These are phyloP conservation scores for Solanum clarkiae DNA, from an alignment of 257 asterid genomes.

Conservation along the genomic window DNA sequence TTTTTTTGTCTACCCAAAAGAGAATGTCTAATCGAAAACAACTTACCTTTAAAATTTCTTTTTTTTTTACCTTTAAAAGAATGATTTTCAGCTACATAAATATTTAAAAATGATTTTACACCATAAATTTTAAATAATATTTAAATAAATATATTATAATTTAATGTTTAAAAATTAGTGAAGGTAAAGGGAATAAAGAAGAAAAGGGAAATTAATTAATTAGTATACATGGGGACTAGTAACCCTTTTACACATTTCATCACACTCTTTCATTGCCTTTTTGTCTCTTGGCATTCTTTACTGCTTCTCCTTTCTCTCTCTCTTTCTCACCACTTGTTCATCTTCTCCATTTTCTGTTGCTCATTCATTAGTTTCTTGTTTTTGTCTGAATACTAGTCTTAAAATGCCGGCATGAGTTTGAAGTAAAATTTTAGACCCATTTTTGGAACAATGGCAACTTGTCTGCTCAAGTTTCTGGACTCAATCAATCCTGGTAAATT, in stretches of 20 bases:
- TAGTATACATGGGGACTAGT: not conserved
- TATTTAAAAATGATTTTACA: too few relatives aligned
- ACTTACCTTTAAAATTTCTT: too few relatives aligned
- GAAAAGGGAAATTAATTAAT: not conserved
- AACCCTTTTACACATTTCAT: not conserved
- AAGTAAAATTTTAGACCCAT: not conserved
- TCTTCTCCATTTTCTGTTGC: not conserved
- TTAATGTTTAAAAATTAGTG: not conserved
- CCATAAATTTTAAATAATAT: too few relatives aligned
- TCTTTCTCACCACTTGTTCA: not conserved
- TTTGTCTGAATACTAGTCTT: not conserved
- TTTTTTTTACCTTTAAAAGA: too few relatives aligned
- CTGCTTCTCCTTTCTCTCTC: not conserved
- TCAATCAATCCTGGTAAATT: not conserved
- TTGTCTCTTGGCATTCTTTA: not conserved
- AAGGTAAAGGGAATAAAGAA: too few relatives aligned
- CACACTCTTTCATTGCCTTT: not conserved
- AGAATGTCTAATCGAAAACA: too few relatives aligned
- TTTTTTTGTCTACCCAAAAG: too few relatives aligned
- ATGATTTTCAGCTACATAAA: too few relatives aligned
- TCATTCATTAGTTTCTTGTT: not conserved
- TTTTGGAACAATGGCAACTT: not conserved
- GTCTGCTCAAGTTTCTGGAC: not conserved
- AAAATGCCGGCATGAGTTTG: not conserved
- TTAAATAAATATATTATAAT: too few relatives aligned